Base-by-base conservation (phyloP, 306 rosid genomes). In the Morella rubra region DNA sequence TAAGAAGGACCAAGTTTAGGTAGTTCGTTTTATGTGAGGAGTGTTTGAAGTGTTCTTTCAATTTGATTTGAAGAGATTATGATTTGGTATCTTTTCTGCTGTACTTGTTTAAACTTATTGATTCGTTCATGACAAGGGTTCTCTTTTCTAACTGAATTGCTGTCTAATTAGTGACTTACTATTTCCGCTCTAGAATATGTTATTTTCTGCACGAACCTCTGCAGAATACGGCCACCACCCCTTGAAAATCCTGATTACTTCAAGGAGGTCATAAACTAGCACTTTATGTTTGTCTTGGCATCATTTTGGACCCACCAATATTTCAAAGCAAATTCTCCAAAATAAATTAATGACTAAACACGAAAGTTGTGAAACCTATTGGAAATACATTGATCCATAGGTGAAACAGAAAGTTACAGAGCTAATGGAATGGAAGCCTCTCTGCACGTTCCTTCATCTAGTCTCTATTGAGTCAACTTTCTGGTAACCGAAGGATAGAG, bases 1-100 rank as follows among this genome's bases (percentile, higher is more conserved):
- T 16, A 2, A 53, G 50, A 24, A 62, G 15, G 59, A 62, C 49
- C 7, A 40, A 41, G 47, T 7, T 45, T 69, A 45, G 50, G 71
- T 65, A 41, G 47, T 65, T n/a, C 14, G 71, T 80, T 76, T 72
- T 55, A 19, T 40, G 40, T 20, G 47, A 46, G 74, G 56, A 11
- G 62, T n/a, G 65, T 56, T 67, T 79, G 69, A 69, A 8, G 12
- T 41, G 70, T 50, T 58, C 67, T 58, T 58, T 4, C 5, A 3
- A 9, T 58, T 58, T 58, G 65, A 58, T 5, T 58, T 37, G 68
- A 15, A 41, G 24, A 42, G 50, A n/a, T 42, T 42, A 65, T 42
- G 50, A 41, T 7, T 41, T 41, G 22, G n/a, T 65, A 41, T 65
- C 6, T 41, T 65, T n/a, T 65, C 47, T 41, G 1, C 10, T 65